phyloP scores from a whole-genome alignment of 2,329 filamentous ascomycete genomes.

The Zopfia rhizophila region DNA sequence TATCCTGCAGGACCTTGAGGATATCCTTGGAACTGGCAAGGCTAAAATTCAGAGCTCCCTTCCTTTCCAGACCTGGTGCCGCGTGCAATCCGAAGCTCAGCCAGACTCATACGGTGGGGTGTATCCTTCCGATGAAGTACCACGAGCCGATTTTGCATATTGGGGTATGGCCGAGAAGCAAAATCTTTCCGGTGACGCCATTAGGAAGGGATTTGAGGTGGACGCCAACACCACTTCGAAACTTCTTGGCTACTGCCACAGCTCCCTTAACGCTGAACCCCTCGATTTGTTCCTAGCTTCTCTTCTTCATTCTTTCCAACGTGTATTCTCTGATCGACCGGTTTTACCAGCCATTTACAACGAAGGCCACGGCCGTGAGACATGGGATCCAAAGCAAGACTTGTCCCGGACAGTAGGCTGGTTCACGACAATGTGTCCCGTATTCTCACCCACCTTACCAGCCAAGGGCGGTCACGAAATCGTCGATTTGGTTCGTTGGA shows the following conservation, averaged over 20 bases:
- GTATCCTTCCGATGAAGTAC: constrained; percentile 20
- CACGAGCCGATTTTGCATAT: constrained; percentile 35
- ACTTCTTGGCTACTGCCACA: constrained; percentile 43
- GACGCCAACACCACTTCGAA: constrained; percentile 29
- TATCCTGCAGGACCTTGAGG: constrained; percentile 52
- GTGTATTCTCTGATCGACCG: constrained; percentile 58
- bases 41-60: constrained; percentile 16
- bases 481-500: constrained; percentile 15
- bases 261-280: constrained; percentile 62
- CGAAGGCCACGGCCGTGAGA: constrained; percentile 39
- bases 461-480: constrained; percentile 58
- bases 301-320: constrained; percentile 55
- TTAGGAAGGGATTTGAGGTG: constrained; percentile 39
- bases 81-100: constrained; percentile 20
- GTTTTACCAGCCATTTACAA: constrained; percentile 52
- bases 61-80: constrained; percentile 27
- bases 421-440: constrained; percentile 51
- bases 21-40: constrained; percentile 18
- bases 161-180: constrained; percentile 42
- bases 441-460: constrained; percentile 44
- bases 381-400: constrained; percentile 51
- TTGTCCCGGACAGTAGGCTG: constrained; percentile 58
- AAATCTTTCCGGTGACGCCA: constrained; percentile 43
- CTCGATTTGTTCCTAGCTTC: constrained; percentile 37
- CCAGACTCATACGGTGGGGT: constrained; percentile 18